Evolutionary conservation across 2,329 filamentous ascomycete species (phyloP).

Genomic region (Aphanocladium album): DNA sequence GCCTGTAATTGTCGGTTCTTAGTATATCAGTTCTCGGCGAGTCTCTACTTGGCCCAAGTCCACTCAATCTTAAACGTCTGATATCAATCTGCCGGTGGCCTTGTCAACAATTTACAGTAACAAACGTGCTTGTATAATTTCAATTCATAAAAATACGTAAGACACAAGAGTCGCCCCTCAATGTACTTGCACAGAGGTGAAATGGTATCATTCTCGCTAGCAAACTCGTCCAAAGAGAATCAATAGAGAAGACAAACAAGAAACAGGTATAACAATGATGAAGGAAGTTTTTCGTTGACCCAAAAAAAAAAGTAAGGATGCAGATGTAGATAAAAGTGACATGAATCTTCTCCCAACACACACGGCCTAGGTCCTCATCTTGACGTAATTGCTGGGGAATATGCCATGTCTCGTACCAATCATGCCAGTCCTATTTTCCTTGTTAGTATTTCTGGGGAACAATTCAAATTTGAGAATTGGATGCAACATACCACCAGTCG

Average conservation of each 20-base stretch:
- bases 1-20: background rate
- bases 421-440: slow-evolving; percentile 85
- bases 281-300: background rate
- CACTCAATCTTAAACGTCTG: no score
- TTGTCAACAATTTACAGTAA: no score
- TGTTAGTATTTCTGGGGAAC: slow-evolving; percentile 12
- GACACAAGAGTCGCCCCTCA: background rate
- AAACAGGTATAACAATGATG: background rate
- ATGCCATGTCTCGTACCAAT: slow-evolving; percentile 82
- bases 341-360: background rate
- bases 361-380: slow-evolving; percentile 39
- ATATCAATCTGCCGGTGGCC: no score
- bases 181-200: background rate
- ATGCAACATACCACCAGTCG: slow-evolving; percentile 76
- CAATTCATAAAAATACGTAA: background rate
- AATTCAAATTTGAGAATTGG: background rate
- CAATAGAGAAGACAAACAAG: background rate
- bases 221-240: background rate
- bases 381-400: slow-evolving; percentile 80
- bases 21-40: no score
- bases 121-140: no score
- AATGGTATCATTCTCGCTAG: slow-evolving; percentile 12
- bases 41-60: no score
- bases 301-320: background rate
- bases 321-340: background rate